Percentiles rank a stretch among this genome's conserved stretches.
These are phyloP conservation scores for Fusarium setosum DNA, from an alignment of 2,329 filamentous ascomycete species.

Conservation along the genomic window DNA sequence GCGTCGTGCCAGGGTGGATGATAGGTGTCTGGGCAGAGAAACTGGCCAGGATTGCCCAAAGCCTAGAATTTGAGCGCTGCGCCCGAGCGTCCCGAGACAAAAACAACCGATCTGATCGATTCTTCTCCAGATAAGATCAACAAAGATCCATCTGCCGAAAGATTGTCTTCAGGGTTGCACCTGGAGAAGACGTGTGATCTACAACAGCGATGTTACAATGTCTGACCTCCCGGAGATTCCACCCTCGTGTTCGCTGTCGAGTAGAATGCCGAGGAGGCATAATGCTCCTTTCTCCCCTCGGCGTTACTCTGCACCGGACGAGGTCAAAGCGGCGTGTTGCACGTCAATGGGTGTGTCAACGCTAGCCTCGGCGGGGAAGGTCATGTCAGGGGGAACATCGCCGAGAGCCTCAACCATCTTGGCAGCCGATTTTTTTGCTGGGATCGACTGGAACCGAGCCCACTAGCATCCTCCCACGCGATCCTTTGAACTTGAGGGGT, in stretches of 20 bases:
- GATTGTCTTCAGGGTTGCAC: no score
- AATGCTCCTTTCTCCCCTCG: background rate
- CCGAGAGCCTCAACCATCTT: slow-evolving; percentile 3
- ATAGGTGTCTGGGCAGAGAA: background rate
- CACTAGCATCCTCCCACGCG: background rate
- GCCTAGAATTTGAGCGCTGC: no score
- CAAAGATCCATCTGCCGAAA: no score
- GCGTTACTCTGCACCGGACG: background rate
- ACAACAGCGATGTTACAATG: no score
- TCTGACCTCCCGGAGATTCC: no score
- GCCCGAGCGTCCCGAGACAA: no score
- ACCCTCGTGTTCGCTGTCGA: no score
- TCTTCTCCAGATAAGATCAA: no score
- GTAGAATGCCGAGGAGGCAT: background rate
- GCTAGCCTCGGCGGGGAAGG: slow-evolving; percentile 3
- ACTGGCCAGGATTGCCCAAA: no score
- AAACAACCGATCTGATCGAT: no score
- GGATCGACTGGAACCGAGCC: background rate
- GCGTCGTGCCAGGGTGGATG: background rate
- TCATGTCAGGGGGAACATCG: background rate
- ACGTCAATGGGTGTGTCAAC: background rate
- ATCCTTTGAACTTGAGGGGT: background rate
- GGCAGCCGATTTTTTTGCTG: background rate
- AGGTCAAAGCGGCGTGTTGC: background rate
- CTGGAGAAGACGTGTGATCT: no score